These are phyloP conservation scores for Penicillium paneum DNA, from an alignment of 2,329 filamentous ascomycete genomes.

Conservation along the genomic window DNA sequence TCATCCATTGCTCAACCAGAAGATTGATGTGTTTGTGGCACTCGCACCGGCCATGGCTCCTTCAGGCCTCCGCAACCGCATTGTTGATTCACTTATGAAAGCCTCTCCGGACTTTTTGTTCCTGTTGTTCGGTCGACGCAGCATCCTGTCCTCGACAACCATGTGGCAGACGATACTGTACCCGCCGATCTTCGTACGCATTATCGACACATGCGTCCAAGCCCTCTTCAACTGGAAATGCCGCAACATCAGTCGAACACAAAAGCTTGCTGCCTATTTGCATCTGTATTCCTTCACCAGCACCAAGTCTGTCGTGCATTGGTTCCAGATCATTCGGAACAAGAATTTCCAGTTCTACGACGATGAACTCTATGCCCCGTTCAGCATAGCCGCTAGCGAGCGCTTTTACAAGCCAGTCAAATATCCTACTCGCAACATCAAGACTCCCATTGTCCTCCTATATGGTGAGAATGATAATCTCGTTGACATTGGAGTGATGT, in stretches of 20 bases:
- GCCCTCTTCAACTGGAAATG: constrained; percentile 91
- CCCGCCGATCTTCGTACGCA: constrained; percentile 83
- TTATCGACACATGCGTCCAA: constrained; percentile 76
- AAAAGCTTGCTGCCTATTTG: constrained; percentile 93
- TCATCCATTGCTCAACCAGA: constrained; percentile 84
- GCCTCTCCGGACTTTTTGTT: constrained; percentile 89
- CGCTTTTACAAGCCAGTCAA: constrained; percentile 96
- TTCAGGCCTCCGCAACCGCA: constrained; percentile 79
- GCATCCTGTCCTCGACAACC: constrained; percentile 85
- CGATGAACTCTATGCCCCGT: constrained; percentile 78
- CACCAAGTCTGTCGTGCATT: constrained; percentile 95
- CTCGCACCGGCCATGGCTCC: constrained; percentile 96
- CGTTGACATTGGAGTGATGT: constrained; percentile 90
- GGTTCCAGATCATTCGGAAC: constrained; percentile 98
- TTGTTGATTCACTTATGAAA: constrained; percentile 91
- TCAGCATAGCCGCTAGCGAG: constrained; percentile 66
- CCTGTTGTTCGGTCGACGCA: constrained; percentile 85
- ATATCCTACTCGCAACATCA: constrained; percentile 96
- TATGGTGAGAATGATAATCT: constrained; percentile 93
- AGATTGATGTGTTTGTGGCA: constrained; percentile 93
- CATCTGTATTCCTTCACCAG: constrained; percentile 96
- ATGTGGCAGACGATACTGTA: constrained; percentile 98
- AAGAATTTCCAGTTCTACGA: constrained; percentile 98
- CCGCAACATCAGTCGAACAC: constrained; percentile 75
- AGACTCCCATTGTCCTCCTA: constrained; percentile 86